Evolutionary conservation across 768 basidiomycete species (phyloP), one percentile per base, ranked within the genome.

Genomic region (Austroboletus eburneus): DNA sequence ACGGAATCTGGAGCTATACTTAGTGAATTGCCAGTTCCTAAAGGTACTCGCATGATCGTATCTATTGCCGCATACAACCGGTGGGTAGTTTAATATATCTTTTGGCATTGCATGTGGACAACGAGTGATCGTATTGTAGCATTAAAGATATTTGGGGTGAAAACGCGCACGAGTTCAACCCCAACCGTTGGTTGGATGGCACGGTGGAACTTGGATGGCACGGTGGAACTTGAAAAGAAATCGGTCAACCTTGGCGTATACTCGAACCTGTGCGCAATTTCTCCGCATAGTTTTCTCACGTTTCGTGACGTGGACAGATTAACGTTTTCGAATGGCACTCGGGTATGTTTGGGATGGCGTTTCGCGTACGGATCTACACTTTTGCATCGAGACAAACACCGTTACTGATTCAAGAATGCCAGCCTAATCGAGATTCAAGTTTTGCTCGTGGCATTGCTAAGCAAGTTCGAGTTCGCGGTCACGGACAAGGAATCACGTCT

Each of bases 61-160:
- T 81, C 80, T 9, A 72, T 80, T 30, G 72, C 73, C 18, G 77
- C 69, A 2, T 80, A 81, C 49, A 76, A 83, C 49, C 72, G 77
- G 81, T 77, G 29, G 37, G 55, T 42, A 12, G 22, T 21, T 4
- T 12, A 27, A 27, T 27, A 27, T 27, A 27, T 12, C 27, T 27
- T 12, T 5, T 5, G 12, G 5, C 27, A 27, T n/a, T n/a, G n/a
- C n/a, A n/a, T n/a, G n/a, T n/a, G n/a, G n/a, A n/a, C n/a, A 27
- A 27, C 12, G 12, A 27, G 7, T 43, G 42, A 34, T 38, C 39
- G 21, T 25, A 13, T 27, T 27, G 27, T 40, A 67, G 65, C 25
- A 52, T 57, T 42, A 53, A 50, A 23, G 59, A 68, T 4, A 23
- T 68, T 1, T 66, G 65, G 65, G 65, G 67, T 4, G 50, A 60